Percentiles rank a stretch among this genome's conserved stretches.
Conservation (phyloP, 495 filamentous ascomycete species). For the Penicillium silybi region DNA sequence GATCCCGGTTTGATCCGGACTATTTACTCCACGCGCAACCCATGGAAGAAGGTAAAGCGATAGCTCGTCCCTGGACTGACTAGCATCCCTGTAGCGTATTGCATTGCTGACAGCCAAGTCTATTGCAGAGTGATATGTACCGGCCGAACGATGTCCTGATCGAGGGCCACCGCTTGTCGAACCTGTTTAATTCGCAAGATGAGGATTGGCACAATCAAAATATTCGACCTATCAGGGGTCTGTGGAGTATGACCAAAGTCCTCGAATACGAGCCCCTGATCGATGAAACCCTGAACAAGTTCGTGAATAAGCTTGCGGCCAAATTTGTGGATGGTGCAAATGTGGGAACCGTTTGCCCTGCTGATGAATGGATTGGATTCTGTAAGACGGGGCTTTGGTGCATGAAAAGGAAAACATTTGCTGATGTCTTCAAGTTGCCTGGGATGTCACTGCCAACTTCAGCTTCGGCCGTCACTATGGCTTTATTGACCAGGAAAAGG, state of each 20-base stretch:
- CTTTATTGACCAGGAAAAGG: conserved; percentile 37
- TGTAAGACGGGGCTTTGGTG: conserved; percentile 25
- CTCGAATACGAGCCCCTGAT: conserved; percentile 28
- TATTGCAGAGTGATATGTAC: conserved; percentile 26
- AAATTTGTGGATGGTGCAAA: conserved; percentile 19
- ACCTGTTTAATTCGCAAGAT: conserved; percentile 41
- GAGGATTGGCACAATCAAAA: conserved; percentile 37
- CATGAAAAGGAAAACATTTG: neutral
- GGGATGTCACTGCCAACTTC: conserved; percentile 41
- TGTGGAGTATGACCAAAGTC: conserved; percentile 39
- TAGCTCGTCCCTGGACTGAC: neutral
- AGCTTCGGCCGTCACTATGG: conserved; percentile 38
- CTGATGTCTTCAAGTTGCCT: conserved; percentile 27
- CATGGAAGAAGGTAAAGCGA: conserved; percentile 22
- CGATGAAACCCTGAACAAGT: conserved; percentile 21
- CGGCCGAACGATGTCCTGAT: conserved; percentile 19
- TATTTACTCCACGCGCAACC: conserved; percentile 38
- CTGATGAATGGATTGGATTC: conserved; percentile 41
- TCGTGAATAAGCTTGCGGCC: conserved; percentile 19
- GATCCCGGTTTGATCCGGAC: conserved; percentile 36
- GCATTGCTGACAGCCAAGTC: neutral
- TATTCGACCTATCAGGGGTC: conserved; percentile 27
- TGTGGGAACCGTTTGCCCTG: conserved; percentile 22
- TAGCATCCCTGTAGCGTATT: neutral
- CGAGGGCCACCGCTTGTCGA: conserved; percentile 21